A percentile compares a stretch with the other conserved stretches of the same genome.
phyloP scores from a whole-genome alignment of 2,329 filamentous ascomycete species.

The Aspergillus unguis region DNA sequence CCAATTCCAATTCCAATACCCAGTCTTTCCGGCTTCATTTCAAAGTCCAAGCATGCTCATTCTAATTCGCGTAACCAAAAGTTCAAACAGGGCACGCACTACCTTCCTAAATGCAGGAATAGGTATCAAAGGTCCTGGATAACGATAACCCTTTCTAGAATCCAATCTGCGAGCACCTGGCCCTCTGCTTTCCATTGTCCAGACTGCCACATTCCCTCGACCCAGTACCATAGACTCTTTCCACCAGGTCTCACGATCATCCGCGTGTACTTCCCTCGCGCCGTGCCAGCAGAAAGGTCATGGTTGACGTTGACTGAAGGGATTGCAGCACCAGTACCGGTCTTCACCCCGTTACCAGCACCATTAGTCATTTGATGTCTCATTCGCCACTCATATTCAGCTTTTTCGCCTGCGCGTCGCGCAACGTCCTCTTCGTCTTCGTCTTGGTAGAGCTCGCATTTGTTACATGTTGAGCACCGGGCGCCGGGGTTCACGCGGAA shows the following conservation, averaged over 20 bases:
- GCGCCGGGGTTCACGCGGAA: conserved; percentile 78
- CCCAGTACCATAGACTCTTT: conserved; percentile 34
- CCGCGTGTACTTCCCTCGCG: not conserved
- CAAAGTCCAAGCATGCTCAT: not conserved
- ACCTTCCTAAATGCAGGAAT: not conserved
- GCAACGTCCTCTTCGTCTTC: conserved; percentile 71
- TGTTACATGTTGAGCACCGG: conserved; percentile 73
- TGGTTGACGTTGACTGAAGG: conserved; percentile 26
- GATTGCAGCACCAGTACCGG: conserved; percentile 5
- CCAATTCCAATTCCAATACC: not conserved
- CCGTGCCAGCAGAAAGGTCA: conserved; percentile 22
- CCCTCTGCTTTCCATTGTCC: conserved; percentile 43
- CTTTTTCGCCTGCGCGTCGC: conserved; percentile 65
- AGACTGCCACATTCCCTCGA: conserved; percentile 37
- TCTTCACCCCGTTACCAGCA: no score
- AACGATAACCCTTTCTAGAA: conserved; percentile 41
- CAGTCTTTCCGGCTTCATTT: not conserved
- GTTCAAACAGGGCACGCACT: no score
- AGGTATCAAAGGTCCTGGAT: conserved; percentile 29
- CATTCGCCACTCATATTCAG: conserved; percentile 68
- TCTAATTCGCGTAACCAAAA: no score
- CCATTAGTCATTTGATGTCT: conserved; percentile 50
- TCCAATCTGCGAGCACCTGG: conserved; percentile 39
- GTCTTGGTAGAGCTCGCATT: conserved; percentile 69
- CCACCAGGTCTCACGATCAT: conserved; percentile 14